phyloP scores from a whole-genome alignment of 768 basidiomycete genomes.

The Suillus placidus region DNA sequence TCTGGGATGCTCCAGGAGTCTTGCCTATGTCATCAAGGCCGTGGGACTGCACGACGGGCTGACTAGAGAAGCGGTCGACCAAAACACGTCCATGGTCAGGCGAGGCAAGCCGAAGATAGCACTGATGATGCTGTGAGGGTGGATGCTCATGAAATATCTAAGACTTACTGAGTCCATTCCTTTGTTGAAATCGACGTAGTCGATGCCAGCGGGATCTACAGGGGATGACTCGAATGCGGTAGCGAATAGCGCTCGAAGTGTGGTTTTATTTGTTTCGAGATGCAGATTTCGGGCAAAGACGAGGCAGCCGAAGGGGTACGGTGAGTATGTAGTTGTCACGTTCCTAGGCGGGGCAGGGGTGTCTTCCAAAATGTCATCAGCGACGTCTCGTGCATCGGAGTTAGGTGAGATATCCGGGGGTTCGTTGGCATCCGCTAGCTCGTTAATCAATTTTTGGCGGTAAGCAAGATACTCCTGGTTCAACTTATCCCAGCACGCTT shows the following conservation, averaged over 20 bases:
- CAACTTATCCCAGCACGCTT: slow-evolving; percentile 61
- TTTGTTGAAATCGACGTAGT: slow-evolving; percentile 82
- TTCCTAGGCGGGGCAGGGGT: slow-evolving; percentile 1
- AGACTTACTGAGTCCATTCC: slow-evolving; percentile 68
- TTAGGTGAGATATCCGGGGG: background rate
- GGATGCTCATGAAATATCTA: background rate
- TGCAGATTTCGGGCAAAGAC: slow-evolving; percentile 73
- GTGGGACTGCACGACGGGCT: slow-evolving; percentile 42
- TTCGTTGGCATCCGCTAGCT: slow-evolving; percentile 34
- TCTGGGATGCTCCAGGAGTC: slow-evolving; percentile 17
- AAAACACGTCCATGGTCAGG: slow-evolving; percentile 49
- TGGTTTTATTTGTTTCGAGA: slow-evolving; percentile 79
- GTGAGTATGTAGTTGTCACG: slow-evolving; percentile 30
- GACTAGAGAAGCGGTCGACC: slow-evolving; percentile 44
- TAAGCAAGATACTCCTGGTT: slow-evolving; percentile 73
- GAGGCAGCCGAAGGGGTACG: slow-evolving; percentile 67
- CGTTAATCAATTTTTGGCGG: slow-evolving; percentile 54
- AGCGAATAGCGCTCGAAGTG: slow-evolving; percentile 61
- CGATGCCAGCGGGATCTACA: slow-evolving; percentile 44
- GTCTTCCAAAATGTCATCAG: background rate
- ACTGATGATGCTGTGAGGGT: slow-evolving; percentile 44
- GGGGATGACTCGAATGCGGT: slow-evolving; percentile 36
- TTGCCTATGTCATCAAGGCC: slow-evolving; percentile 61
- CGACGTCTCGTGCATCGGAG: background rate
- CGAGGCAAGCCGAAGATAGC: slow-evolving; percentile 68